Percentiles rank a stretch among this genome's conserved stretches.
These are phyloP conservation scores for Babesia caballi DNA, from an alignment of 169 alveolate species.

Conservation along the genomic window DNA sequence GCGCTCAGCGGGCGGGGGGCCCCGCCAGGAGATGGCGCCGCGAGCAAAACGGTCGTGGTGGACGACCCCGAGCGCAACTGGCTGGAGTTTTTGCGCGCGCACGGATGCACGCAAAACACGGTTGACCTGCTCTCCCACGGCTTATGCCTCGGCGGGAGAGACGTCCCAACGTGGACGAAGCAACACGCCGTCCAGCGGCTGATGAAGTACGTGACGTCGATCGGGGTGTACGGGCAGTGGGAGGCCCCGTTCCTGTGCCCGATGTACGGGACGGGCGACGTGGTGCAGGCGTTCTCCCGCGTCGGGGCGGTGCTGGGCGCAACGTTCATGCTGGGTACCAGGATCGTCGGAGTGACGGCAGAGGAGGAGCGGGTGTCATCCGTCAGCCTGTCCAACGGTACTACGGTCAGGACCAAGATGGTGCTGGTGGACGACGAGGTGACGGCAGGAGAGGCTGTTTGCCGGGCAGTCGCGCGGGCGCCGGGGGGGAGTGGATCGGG, in stretches of 20 bases:
- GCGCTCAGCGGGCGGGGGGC: constrained; percentile 1
- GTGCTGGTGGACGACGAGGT: constrained; percentile 5
- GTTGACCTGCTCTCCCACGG: constrained; percentile 32
- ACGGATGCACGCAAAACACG: constrained; percentile 32
- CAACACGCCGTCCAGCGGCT: constrained; percentile 20
- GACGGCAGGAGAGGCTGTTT: neutral
- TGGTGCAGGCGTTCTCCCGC: constrained; percentile 53
- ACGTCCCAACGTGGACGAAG: constrained; percentile 9
- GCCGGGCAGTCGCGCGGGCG: neutral
- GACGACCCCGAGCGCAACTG: constrained; percentile 25
- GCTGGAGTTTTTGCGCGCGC: constrained; percentile 24
- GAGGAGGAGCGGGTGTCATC: neutral
- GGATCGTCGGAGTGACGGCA: neutral
- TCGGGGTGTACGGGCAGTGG: constrained; percentile 23
- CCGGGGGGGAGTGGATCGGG: neutral
- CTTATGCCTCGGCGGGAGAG: constrained; percentile 26
- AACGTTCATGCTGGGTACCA: constrained; percentile 43
- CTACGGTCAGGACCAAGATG: constrained; percentile 7
- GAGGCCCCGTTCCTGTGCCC: constrained; percentile 34
- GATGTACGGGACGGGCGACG: constrained; percentile 49
- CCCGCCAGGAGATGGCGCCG: neutral
- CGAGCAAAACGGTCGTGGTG: neutral
- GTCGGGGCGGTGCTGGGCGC: constrained; percentile 40
- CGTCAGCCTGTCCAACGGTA: neutral
- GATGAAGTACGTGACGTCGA: constrained; percentile 23